Evolutionary conservation across 495 filamentous ascomycete species (phyloP), one percentile per base, ranked within the genome.

Genomic region (Elaphomyces granulatus): DNA sequence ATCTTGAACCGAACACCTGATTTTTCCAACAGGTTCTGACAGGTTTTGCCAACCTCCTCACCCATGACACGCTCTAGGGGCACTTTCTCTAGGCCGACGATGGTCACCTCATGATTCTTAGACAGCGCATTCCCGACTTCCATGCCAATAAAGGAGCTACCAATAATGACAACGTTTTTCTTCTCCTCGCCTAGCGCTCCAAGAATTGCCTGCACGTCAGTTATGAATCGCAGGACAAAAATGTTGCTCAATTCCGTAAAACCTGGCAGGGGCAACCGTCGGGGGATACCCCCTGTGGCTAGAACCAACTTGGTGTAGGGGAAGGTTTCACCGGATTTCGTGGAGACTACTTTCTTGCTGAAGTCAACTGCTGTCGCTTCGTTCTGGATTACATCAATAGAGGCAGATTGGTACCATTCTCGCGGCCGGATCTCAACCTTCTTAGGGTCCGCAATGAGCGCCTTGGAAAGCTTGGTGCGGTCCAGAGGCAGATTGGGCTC

Each of bases 111-210:
- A 51, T 95, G 85, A 37, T 75, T 75, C 39, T 78, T 78, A 9
- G 74, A 60, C 1, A 84, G 77, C 23, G 75, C 75, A 37, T 87
- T 94, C 31, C 79, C 84, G 19, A 94, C 73, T 60, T 98, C 90
- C 87, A 98, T 92, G 28, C 90, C 80, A 56, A 98, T 98, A 60
- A 98, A 95, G 34, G 81, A 87, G 39, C 75, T 82, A 15, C 90
- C 90, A 40, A 98, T 74, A 14, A 98, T 69, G 26, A 94, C 86
- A 49, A 95, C 74, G 59, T 93, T 93, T 67, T 90, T 94, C 32
- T 77, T 78, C 4, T 70, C 50, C 10, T 80, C 73, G n/a, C 83
- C 84, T 14, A 87, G 75, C 3, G 85, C 86, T 4, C 58, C 63
- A 18, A 81, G 61, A 49, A 98, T 96, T 36, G 60, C 61, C 54